Conservation (phyloP, 2,329 filamentous ascomycete species). For the Peltaster fructicola region DNA sequence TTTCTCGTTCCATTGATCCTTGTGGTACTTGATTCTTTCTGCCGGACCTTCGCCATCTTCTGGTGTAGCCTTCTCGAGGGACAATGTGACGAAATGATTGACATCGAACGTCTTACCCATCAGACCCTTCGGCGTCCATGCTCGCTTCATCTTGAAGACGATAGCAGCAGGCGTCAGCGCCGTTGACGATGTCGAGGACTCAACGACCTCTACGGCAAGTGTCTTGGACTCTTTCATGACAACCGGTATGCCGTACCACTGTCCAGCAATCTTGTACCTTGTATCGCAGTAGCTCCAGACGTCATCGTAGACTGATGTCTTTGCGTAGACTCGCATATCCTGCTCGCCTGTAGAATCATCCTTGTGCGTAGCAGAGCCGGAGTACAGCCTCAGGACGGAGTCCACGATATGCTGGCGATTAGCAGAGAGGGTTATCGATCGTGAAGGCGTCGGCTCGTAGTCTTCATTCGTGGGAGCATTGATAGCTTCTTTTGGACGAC, state of each 20-base stretch:
- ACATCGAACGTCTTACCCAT: slow-evolving; percentile 16
- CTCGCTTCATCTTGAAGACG: slow-evolving; percentile 31
- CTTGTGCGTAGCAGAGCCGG: slow-evolving; percentile 28
- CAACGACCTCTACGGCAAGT: slow-evolving; percentile 6
- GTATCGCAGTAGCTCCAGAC: slow-evolving; percentile 30
- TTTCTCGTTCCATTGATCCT: slow-evolving; percentile 34
- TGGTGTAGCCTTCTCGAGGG: slow-evolving; percentile 11
- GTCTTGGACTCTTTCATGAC: slow-evolving; percentile 7
- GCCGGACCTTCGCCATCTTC: slow-evolving; percentile 12
- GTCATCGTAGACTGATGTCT: slow-evolving; percentile 31
- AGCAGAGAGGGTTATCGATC: slow-evolving; percentile 18
- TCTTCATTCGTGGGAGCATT: slow-evolving; percentile 20
- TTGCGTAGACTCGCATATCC: slow-evolving; percentile 32
- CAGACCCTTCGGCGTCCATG: slow-evolving; percentile 26
- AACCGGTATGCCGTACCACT: slow-evolving; percentile 27
- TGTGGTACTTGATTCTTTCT: slow-evolving; percentile 30
- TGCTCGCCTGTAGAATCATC: slow-evolving; percentile 2
- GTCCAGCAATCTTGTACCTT: slow-evolving; percentile 33
- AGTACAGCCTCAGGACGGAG: slow-evolving; percentile 28
- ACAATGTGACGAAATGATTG: slow-evolving; percentile 25
- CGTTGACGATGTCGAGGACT: too few species aligned
- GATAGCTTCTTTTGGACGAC: slow-evolving; percentile 2
- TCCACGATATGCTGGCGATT: slow-evolving; percentile 25
- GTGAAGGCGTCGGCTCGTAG: slow-evolving; percentile 25
- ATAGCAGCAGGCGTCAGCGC: slow-evolving; percentile 25